Base-by-base conservation (phyloP, 257 asterid species). In the Ilex asprella region DNA sequence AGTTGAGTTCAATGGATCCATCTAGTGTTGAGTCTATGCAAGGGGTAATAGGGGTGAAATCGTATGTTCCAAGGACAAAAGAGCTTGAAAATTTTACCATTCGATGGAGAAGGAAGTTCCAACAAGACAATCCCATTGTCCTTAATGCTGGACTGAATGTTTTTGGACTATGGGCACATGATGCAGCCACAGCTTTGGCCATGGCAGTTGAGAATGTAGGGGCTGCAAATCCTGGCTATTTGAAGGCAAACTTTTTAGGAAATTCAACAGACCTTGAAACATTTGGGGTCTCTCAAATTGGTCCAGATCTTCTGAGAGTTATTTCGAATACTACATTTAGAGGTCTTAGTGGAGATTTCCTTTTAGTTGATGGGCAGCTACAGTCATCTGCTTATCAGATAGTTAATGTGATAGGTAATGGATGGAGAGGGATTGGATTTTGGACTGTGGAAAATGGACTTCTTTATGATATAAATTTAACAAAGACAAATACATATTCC, bases 101-200 rank as follows among this genome's bases (percentile, higher is more conserved):
- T 9, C 57, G 55, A 3, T 61, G 31, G 39, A 31, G n/a, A 29
- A 30, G 11, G 31, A 43, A 16, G 16, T 27, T 60, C 39, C 46
- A 6, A 35, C 27, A 46, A 7, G 58, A 27, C 39, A 46, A 57
- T 16, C 30, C 57, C 30, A 11, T 9, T 8, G 10, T 46, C 52
- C 16, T 31, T 31, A 14, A 31, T 14, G 55, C 29, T 10, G 63
- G 43, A 5, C 39, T 47, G 41, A 69, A 21, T 58, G 56, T 62
- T 32, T 55, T 46, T 49, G 69, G 69, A 10, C 46, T 69, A 14
- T 62, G 74, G 74, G 73, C 73, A 11, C 61, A 69, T 56, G 73
- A 69, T 11, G 10, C 73, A n/a, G 41, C 57, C 50, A 30, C 14
- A 7, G 64, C 65, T 16, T 59, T 69, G 4, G 74, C 69, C 30